phyloP scores from a whole-genome alignment of 1,284 basidiomycete species.

The Somion occarium region DNA sequence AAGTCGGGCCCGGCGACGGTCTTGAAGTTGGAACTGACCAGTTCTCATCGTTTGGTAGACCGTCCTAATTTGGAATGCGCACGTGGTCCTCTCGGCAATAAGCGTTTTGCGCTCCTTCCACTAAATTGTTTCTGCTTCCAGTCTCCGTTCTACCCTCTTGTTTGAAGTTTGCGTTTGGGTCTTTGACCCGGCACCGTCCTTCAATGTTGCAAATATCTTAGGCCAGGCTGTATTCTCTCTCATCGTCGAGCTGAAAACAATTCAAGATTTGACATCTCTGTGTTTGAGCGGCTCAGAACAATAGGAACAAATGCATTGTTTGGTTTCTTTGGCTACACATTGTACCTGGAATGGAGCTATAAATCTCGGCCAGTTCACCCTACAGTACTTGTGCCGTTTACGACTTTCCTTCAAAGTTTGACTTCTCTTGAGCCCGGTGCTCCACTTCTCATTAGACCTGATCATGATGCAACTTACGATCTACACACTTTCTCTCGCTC shows the following conservation, averaged over 20 bases:
- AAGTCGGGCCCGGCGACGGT: slow-evolving; percentile 21
- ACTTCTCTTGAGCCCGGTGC: slow-evolving; percentile 8
- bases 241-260: no score
- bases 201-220: no score
- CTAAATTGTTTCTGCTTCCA: neutral
- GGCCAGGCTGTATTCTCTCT: no score
- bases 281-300: no score
- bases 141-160: neutral
- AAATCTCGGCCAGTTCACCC: no score
- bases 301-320: no score
- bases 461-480: slow-evolving; percentile 15
- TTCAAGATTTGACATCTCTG: no score
- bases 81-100: slow-evolving; percentile 7
- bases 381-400: no score
- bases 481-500: slow-evolving; percentile 14
- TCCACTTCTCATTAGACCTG: neutral
- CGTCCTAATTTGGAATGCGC: slow-evolving; percentile 10
- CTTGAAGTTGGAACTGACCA: slow-evolving; percentile 2
- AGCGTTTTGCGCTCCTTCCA: neutral
- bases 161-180: neutral
- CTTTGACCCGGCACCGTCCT: no score
- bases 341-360: no score
- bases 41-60: slow-evolving; percentile 1
- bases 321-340: no score
- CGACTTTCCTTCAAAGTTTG: no score